Conservation (phyloP, 1,284 basidiomycete genomes). For the Sutorius eximius region DNA sequence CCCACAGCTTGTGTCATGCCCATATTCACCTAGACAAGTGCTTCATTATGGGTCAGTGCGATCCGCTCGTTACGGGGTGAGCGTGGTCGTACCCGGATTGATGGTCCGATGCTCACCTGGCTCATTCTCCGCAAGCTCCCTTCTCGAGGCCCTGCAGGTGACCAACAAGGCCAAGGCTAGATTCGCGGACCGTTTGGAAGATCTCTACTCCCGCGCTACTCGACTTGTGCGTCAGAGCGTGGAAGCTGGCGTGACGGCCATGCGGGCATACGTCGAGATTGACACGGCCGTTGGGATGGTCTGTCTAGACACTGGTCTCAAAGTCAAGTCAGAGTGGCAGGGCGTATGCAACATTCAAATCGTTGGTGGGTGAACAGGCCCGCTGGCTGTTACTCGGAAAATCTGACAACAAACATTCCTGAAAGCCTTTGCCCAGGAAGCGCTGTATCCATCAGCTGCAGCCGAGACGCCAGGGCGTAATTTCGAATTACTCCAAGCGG, state of each 20-base stretch:
- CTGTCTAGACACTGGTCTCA: constrained; percentile 52
- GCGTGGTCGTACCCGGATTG: constrained; percentile 9
- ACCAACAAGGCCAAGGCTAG: constrained; percentile 51
- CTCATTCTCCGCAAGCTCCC: constrained; percentile 41
- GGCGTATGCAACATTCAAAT: constrained; percentile 56
- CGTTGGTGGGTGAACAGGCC: constrained; percentile 41
- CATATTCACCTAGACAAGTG: constrained; percentile 71
- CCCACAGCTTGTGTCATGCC: constrained; percentile 55
- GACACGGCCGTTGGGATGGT: constrained; percentile 50
- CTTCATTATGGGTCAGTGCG: constrained; percentile 57
- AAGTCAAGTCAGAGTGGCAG: constrained; percentile 46
- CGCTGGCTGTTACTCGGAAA: background rate
- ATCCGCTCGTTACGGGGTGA: constrained; percentile 52
- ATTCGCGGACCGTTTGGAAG: constrained; percentile 44
- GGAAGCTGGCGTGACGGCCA: constrained; percentile 57
- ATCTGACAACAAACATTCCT: background rate
- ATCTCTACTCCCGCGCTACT: constrained; percentile 51
- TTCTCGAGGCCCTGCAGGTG: constrained; percentile 54
- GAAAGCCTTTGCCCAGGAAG: constrained; percentile 63
- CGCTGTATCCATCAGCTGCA: constrained; percentile 43
- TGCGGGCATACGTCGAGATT: constrained; percentile 62
- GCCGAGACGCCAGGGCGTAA: constrained; percentile 43
- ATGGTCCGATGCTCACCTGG: background rate
- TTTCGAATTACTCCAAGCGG: constrained; percentile 43
- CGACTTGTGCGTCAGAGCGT: constrained; percentile 57